Base-by-base conservation (phyloP, 1,139 yeast genomes). In the Arxiozyma heterogenica region DNA sequence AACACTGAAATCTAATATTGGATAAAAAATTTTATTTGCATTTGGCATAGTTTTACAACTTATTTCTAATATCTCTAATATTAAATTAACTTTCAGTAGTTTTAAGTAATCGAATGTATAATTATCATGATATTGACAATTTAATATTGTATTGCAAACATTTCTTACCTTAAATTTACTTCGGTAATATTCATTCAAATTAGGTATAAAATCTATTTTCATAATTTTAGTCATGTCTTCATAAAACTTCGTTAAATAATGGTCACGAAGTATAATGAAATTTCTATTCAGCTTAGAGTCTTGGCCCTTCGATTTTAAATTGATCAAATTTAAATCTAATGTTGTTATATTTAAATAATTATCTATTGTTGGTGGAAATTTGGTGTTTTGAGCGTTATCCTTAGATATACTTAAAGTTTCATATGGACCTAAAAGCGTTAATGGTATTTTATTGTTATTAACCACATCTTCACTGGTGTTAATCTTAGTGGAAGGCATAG, bases 331-430 rank as follows among this genome's bases (percentile, higher is more conserved):
- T 17, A 49, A 22, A 49, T 43, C 22, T 49, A 22, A 41, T 17
- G 27, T 18, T n/a, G 18, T 42, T 21, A 49, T 11, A 22, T 46
- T 46, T 21, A 43, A 43, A 49, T 47, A 47, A 41, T 47, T 47
- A n/a, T 39, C 23, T 23, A 46, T 34, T 11, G 49, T 46, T 3
- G 42, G 49, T 15, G 42, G 30, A 22, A 46, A 46, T 38, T 34
- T 43, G 11, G 45, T 20, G 11, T 27, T 25, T 34, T 42, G 34
- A 4, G 41, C 30, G 27, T 22, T 49, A 15, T 34, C 51, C 21
- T 49, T 49, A 18, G 45, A 12, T 17, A 30, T 12, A 9, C 9
- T 20, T 27, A 49, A n/a, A 30, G 27, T 25, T 21, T 49, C 51
- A 9, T 43, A 38, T 30, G 51, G 27, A 22, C 44, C 38, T 34